Conservation (phyloP, 2,329 filamentous ascomycete genomes). For the Sarocladium kiliense region DNA sequence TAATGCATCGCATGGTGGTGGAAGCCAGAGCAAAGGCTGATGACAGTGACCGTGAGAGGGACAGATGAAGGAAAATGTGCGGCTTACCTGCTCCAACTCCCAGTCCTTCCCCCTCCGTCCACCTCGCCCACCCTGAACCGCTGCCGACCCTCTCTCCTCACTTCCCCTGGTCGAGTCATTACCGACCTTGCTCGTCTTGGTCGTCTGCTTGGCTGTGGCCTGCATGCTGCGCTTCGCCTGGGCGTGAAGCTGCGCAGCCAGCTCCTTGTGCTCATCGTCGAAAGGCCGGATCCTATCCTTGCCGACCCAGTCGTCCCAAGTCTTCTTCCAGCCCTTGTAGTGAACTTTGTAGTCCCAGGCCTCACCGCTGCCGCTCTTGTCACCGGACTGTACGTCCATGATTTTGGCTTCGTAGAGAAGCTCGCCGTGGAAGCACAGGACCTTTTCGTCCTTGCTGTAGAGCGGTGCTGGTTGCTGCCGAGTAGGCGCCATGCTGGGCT, state of each 20-base stretch:
- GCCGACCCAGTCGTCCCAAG: slow-evolving; percentile 98
- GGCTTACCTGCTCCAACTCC: slow-evolving; percentile 72
- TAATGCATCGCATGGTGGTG: not conserved
- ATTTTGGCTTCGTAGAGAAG: slow-evolving; percentile 97
- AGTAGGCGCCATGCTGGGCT: slow-evolving; percentile 33
- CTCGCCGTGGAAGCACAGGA: slow-evolving; percentile 95
- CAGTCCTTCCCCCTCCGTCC: slow-evolving; percentile 73
- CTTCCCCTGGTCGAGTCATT: slow-evolving; percentile 59
- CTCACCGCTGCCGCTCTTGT: slow-evolving; percentile 61
- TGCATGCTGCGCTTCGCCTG: slow-evolving; percentile 59
- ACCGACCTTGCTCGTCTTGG: slow-evolving; percentile 37
- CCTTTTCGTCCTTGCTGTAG: slow-evolving; percentile 78
- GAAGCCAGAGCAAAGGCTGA: not conserved
- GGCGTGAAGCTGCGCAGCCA: slow-evolving; percentile 68
- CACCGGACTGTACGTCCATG: slow-evolving; percentile 66
- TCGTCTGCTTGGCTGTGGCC: slow-evolving; percentile 47
- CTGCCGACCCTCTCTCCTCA: slow-evolving; percentile 66
- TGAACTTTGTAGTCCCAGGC: slow-evolving; percentile 87
- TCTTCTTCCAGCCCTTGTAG: slow-evolving; percentile 99
- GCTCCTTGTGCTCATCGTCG: slow-evolving; percentile 89
- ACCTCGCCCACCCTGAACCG: slow-evolving; percentile 58
- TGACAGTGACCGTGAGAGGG: not conserved
- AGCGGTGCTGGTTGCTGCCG: slow-evolving; percentile 40
- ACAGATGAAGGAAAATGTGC: slow-evolving; percentile 14
- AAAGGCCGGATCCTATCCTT: slow-evolving; percentile 91